These are phyloP conservation scores for Endogone sp. DNA, from an alignment of 192 early-diverging fungal genomes.

Conservation along the genomic window DNA sequence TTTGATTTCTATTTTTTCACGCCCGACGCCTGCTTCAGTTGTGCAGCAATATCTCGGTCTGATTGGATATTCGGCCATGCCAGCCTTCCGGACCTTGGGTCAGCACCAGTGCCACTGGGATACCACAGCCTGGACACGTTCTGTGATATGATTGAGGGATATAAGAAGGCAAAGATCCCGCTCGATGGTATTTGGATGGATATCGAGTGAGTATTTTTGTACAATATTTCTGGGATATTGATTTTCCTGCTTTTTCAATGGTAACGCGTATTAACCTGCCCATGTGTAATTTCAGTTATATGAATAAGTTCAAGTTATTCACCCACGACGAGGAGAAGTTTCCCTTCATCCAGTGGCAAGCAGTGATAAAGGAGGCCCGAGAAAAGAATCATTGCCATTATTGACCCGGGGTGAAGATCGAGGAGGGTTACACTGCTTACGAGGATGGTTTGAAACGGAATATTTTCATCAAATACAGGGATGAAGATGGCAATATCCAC, in stretches of 20 bases:
- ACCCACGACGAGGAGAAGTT: constrained; percentile 53
- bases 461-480: constrained; percentile 26
- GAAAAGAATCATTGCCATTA: constrained; percentile 50
- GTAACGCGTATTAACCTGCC: no score
- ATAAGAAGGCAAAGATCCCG: constrained; percentile 48
- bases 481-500: background rate
- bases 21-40: constrained; percentile 39
- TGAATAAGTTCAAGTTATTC: constrained; percentile 59
- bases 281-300: no score
- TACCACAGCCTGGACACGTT: constrained; percentile 44
- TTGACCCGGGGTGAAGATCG: constrained; percentile 59
- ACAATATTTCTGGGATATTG: no score
- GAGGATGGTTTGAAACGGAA: constrained; percentile 40
- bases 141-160: constrained; percentile 42
- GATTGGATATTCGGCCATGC: constrained; percentile 52
- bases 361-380: constrained; percentile 43
- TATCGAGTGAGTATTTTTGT: constrained; percentile 47
- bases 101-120: constrained; percentile 65
- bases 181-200: constrained; percentile 63
- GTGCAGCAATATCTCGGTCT: constrained; percentile 55
- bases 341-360: constrained; percentile 43
- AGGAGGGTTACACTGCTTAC: constrained; percentile 43
- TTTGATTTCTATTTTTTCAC: constrained; percentile 52
- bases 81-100: constrained; percentile 47
- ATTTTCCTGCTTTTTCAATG: no score